Evolutionary conservation across 2,329 filamentous ascomycete genomes (phyloP).

Genomic region (Nemania sp.): DNA sequence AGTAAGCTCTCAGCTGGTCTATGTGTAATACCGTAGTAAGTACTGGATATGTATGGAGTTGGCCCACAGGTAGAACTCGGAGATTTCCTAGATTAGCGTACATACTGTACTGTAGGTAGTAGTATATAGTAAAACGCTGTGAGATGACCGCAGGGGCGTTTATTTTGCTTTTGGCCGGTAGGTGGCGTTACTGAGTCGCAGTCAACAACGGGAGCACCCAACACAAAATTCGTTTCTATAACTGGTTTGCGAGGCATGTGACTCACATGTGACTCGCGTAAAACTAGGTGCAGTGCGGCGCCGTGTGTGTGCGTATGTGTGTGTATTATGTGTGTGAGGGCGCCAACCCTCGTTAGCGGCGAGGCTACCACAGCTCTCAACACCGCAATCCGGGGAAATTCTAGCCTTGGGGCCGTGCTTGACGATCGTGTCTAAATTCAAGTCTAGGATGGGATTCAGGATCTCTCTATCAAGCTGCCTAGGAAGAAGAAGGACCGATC

Average conservation of each 20-base stretch:
- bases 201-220: slow-evolving; percentile 4
- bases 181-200: slow-evolving; percentile 11
- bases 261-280: slow-evolving; percentile 17
- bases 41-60: too few relatives aligned
- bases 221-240: neutral
- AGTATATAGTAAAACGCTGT: too few relatives aligned
- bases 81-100: neutral
- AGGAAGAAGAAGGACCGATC: neutral
- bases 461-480: neutral
- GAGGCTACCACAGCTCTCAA: neutral
- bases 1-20: too few relatives aligned
- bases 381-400: neutral
- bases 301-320: too few relatives aligned
- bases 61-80: too few relatives aligned
- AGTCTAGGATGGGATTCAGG: neutral
- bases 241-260: slow-evolving; percentile 9
- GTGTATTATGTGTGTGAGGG: too few relatives aligned
- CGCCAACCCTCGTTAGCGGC: neutral
- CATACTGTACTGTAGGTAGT: neutral
- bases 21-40: too few relatives aligned
- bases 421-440: slow-evolving; percentile 3
- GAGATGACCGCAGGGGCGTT: neutral
- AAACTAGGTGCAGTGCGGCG: neutral
- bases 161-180: slow-evolving; percentile 2
- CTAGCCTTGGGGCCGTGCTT: slow-evolving; percentile 7